Percentiles rank a stretch among this genome's conserved stretches.
Conservation (phyloP, 495 filamentous ascomycete genomes). For the Neurospora sp. region DNA sequence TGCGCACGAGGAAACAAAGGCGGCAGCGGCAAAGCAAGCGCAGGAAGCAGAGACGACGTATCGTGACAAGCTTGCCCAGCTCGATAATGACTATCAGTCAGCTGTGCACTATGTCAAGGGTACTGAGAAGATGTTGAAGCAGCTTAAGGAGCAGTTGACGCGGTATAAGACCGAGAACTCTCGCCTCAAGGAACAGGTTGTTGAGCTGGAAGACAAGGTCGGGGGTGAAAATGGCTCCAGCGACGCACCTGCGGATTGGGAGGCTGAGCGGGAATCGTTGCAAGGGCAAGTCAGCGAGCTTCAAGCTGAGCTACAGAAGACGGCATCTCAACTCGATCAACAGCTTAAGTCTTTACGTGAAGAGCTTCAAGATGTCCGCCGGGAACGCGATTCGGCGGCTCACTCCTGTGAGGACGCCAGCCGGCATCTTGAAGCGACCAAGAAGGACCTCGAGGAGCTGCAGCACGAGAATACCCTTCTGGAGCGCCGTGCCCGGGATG, state of each 20-base stretch:
- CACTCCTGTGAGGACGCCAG: constrained; percentile 46
- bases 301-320: constrained; percentile 56
- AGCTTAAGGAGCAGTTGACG: constrained; percentile 91
- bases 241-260: constrained; percentile 55
- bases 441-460: constrained; percentile 65
- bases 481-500: constrained; percentile 74
- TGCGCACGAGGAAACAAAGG: constrained; percentile 75
- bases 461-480: constrained; percentile 71
- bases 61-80: constrained; percentile 80
- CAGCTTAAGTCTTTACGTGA: constrained; percentile 57
- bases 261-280: constrained; percentile 60
- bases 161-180: constrained; percentile 80
- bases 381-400: constrained; percentile 57
- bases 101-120: constrained; percentile 99
- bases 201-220: constrained; percentile 44
- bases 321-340: constrained; percentile 56
- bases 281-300: constrained; percentile 63
- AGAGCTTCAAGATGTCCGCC: constrained; percentile 51
- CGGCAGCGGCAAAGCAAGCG: constrained; percentile 61
- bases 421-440: constrained; percentile 48
- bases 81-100: constrained; percentile 97
- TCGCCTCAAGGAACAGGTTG: constrained; percentile 71
- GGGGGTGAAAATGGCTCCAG: constrained; percentile 15
- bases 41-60: constrained; percentile 78
- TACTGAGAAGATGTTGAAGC: constrained; percentile 97